Base-by-base conservation (phyloP, 2,329 filamentous ascomycete species). In the Alternaria ventricosa region DNA sequence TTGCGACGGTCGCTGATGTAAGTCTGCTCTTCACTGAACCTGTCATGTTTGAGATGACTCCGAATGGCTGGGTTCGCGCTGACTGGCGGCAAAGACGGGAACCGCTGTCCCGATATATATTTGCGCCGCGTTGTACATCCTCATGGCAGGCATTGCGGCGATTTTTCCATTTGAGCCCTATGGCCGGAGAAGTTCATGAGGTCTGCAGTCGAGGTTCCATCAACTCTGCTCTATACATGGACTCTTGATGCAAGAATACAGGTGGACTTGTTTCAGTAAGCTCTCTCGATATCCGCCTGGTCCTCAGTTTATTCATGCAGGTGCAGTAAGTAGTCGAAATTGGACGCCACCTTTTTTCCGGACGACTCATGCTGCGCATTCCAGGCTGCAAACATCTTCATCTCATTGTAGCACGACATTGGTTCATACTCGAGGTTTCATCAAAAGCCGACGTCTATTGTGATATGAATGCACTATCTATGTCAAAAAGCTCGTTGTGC, bases 131-230 rank as follows among this genome's bases (percentile, higher is more conserved):
- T 79, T 92, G 3, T 92, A 90, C 70, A 82, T 88, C 23, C 83
- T 84, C 1, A 87, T 92, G 84, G 88, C 89, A 0, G 69, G 82
- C 1, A 81, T 90, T 15, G 86, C 88, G 6, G 84, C 82, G 0
- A 55, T 83, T 7, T 90, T 92, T 64, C 89, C 90, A 0, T 92
- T 90, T 73, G 90, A 92, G 81, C 89, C 89, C 0, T 90, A 87
- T 74, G 88, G 88, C 2, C 82, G 77, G 66, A 77, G 87, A 59
- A 87, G 86, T 73, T 86, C 85, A 15, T 84, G 28, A 8, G 12
- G 9, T 18, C 22, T 8, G 13, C 8, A 11, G 23, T n/a, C 30
- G 5, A n/a, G 18, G 15, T 2, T 9, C 8, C 18, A 5, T 27
- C 49, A 36, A 55, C 9, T 28, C 27, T 22, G 7, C 9, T 36